Evolutionary conservation across 2,329 filamentous ascomycete genomes (phyloP).

Genomic region (Arthrobotrys entomopaga): DNA sequence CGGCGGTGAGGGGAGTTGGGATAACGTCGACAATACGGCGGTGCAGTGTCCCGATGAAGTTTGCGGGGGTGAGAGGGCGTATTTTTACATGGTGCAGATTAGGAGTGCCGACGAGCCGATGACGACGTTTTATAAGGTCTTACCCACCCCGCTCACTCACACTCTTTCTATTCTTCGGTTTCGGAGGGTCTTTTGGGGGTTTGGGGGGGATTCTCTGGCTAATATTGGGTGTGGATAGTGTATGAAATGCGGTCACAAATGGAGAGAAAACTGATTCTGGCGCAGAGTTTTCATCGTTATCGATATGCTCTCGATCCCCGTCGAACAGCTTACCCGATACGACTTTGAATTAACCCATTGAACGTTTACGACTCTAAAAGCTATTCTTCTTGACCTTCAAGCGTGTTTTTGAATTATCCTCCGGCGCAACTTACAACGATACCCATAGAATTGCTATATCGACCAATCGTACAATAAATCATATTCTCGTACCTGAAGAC

Average conservation of each 20-base stretch:
- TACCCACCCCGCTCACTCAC: background rate
- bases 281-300: background rate
- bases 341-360: background rate
- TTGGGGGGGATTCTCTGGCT: conserved; percentile 47
- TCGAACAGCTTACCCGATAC: background rate
- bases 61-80: conserved; percentile 85
- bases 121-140: conserved; percentile 92
- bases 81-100: conserved; percentile 97
- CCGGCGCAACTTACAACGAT: too few species aligned
- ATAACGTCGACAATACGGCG: conserved; percentile 83
- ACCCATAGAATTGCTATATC: too few species aligned
- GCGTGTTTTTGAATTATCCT: too few species aligned
- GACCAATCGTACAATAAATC: too few species aligned
- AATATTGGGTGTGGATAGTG: conserved; percentile 64
- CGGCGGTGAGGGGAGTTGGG: conserved; percentile 87
- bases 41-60: conserved; percentile 83
- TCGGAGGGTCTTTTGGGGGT: background rate
- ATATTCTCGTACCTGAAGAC: too few species aligned
- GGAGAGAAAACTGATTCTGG: conserved; percentile 71
- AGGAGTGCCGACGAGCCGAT: conserved; percentile 97
- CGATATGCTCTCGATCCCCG: background rate
- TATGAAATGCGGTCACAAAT: conserved; percentile 73
- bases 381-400: too few species aligned
- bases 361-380: background rate
- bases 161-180: background rate